Conservation (phyloP, 202 grass and related monocot genomes). For the Hordeum pubiflorum region DNA sequence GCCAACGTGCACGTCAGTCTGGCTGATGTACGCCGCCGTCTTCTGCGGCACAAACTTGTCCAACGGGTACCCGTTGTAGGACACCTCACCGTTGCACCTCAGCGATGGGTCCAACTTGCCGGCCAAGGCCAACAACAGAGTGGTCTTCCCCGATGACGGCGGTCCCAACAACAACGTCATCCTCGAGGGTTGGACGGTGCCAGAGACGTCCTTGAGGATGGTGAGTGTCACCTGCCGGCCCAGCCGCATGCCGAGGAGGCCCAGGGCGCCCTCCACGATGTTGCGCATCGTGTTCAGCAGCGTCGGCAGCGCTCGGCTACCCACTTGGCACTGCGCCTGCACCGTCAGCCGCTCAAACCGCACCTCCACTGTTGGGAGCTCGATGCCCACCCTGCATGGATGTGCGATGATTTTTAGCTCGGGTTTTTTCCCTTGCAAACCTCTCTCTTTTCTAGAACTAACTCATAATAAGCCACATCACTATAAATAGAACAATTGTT, state of each 20-base stretch:
- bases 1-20: slow-evolving; percentile 74
- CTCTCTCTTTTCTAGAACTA: too few relatives aligned
- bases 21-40: slow-evolving; percentile 95
- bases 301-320: slow-evolving; percentile 69
- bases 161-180: slow-evolving; percentile 84
- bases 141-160: slow-evolving; percentile 91
- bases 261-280: slow-evolving; percentile 43
- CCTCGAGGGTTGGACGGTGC: slow-evolving; percentile 55
- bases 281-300: slow-evolving; percentile 60
- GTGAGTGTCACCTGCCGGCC: slow-evolving; percentile 41
- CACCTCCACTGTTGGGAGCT: slow-evolving; percentile 77
- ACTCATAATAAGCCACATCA: too few relatives aligned
- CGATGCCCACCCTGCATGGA: slow-evolving; percentile 63
- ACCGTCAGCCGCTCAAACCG: slow-evolving; percentile 58
- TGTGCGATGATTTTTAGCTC: neutral
- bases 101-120: slow-evolving; percentile 75
- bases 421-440: too few relatives aligned
- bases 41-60: slow-evolving; percentile 78
- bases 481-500: too few relatives aligned
- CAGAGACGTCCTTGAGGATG: slow-evolving; percentile 58
- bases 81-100: slow-evolving; percentile 38
- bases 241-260: slow-evolving; percentile 31
- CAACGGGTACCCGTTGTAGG: slow-evolving; percentile 63
- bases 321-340: slow-evolving; percentile 64
- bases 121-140: slow-evolving; percentile 64